Conservation (phyloP, 1,284 basidiomycete species). For the Ganoderma lucidum region DNA sequence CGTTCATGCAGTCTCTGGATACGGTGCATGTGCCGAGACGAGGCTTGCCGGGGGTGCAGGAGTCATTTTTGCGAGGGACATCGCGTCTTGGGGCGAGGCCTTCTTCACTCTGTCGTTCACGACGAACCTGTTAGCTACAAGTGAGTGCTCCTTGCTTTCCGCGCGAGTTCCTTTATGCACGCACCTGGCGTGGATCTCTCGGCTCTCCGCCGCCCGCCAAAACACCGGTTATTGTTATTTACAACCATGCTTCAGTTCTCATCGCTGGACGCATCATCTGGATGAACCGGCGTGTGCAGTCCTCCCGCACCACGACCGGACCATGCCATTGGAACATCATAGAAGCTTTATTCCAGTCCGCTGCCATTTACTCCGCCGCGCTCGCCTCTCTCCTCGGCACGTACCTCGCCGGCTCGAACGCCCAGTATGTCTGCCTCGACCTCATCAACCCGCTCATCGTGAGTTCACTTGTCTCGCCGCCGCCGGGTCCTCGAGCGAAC, state of each 20-base stretch:
- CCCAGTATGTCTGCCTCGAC: conserved; percentile 25
- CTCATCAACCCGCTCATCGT: conserved; percentile 28
- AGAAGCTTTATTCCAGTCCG: conserved; percentile 29
- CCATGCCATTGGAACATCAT: conserved; percentile 18
- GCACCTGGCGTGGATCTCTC: background rate
- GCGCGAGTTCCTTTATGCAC: background rate
- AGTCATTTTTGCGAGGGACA: conserved; percentile 24
- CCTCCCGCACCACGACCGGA: conserved; percentile 6
- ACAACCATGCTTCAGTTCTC: conserved; percentile 19
- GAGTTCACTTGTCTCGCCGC: background rate
- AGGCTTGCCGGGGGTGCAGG: conserved; percentile 18
- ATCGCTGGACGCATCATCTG: conserved; percentile 31
- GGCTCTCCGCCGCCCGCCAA: background rate
- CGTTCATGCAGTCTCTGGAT: conserved; percentile 25
- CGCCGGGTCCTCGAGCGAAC: background rate
- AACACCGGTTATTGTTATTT: background rate
- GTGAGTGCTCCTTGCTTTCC: conserved; percentile 13
- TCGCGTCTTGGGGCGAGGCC: conserved; percentile 30
- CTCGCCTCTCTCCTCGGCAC: conserved; percentile 25
- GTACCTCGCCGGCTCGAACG: conserved; percentile 25
- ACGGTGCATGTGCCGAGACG: conserved; percentile 30
- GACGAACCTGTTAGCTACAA: conserved; percentile 29
- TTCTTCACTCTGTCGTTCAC: conserved; percentile 32
- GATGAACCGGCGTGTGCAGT: conserved; percentile 26
- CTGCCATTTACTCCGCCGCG: conserved; percentile 28